These are phyloP conservation scores for Hypoxylon lenormandii DNA, from an alignment of 495 filamentous ascomycete species.

Conservation along the genomic window DNA sequence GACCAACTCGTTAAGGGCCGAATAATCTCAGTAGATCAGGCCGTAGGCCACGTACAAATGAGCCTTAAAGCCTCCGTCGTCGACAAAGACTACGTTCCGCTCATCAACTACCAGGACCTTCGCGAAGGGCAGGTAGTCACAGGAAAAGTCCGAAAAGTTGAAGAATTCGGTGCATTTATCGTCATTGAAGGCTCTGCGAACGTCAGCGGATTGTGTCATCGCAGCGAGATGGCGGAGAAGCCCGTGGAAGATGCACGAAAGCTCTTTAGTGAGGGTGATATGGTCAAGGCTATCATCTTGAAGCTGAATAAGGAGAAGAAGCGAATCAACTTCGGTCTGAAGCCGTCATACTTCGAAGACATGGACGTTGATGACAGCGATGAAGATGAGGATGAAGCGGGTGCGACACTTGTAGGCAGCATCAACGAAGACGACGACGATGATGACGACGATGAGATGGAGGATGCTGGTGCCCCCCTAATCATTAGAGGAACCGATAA, in stretches of 20 bases:
- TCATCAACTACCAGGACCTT: conserved; percentile 75
- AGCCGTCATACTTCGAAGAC: conserved; percentile 84
- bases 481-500: conserved; percentile 61
- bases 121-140: conserved; percentile 82
- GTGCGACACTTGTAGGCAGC: conserved; percentile 60
- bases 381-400: conserved; percentile 62
- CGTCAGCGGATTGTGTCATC: conserved; percentile 91
- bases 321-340: conserved; percentile 87
- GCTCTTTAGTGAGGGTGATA: conserved; percentile 87
- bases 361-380: conserved; percentile 65
- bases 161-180: conserved; percentile 94
- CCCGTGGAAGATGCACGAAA: conserved; percentile 80
- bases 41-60: conserved; percentile 79
- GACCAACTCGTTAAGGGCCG: conserved; percentile 91
- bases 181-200: conserved; percentile 84
- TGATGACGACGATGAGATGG: conserved; percentile 60
- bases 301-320: conserved; percentile 77
- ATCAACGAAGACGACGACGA: conserved; percentile 62
- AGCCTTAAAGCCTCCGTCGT: conserved; percentile 85
- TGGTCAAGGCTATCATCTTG: conserved; percentile 88
- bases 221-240: conserved; percentile 86
- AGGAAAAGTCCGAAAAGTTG: conserved; percentile 89
- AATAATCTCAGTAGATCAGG: conserved; percentile 73
- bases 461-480: conserved; percentile 67
- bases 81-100: conserved; percentile 79